Conservation (phyloP, 768 basidiomycete genomes). For the Psilocybe cyanescens region DNA sequence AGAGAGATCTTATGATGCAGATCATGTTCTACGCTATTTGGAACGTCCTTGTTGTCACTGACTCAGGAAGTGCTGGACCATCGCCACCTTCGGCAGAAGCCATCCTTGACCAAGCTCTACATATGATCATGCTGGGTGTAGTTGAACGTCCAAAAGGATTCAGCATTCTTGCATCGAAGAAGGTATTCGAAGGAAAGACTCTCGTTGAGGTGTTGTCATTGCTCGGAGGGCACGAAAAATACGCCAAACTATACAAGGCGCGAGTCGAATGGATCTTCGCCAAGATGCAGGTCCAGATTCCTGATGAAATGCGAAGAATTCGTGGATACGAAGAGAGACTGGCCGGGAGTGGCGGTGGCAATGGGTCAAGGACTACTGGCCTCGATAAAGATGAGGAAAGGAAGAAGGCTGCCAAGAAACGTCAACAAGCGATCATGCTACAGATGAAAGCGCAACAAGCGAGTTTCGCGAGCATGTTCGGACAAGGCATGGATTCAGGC, state of each 20-base stretch:
- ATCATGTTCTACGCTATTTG: constrained; percentile 83
- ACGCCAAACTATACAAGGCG: constrained; percentile 64
- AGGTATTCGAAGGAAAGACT: constrained; percentile 65
- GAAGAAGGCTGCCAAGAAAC: constrained; percentile 83
- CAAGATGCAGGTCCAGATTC: constrained; percentile 57
- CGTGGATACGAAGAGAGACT: constrained; percentile 11
- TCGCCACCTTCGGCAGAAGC: constrained; percentile 84
- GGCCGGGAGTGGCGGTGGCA: constrained; percentile 42
- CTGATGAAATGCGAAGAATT: constrained; percentile 52
- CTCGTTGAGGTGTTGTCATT: constrained; percentile 75
- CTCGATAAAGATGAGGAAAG: constrained; percentile 69
- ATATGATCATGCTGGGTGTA: constrained; percentile 84
- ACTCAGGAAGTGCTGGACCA: constrained; percentile 46
- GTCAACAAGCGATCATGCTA: constrained; percentile 94
- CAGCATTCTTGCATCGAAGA: constrained; percentile 56
- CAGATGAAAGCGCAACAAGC: constrained; percentile 95
- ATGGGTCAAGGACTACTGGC: constrained; percentile 36
- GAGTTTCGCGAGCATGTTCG: constrained; percentile 80
- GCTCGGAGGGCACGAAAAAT: constrained; percentile 79
- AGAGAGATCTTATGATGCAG: constrained; percentile 74
- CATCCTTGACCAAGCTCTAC: constrained; percentile 86
- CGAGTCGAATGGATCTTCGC: constrained; percentile 79
- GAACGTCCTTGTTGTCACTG: constrained; percentile 72
- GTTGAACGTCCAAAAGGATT: constrained; percentile 72
- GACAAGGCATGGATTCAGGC: constrained; percentile 36